Evolutionary conservation across 2,329 filamentous ascomycete species (phyloP).

Genomic region (Conoideocrella luteorostrata): DNA sequence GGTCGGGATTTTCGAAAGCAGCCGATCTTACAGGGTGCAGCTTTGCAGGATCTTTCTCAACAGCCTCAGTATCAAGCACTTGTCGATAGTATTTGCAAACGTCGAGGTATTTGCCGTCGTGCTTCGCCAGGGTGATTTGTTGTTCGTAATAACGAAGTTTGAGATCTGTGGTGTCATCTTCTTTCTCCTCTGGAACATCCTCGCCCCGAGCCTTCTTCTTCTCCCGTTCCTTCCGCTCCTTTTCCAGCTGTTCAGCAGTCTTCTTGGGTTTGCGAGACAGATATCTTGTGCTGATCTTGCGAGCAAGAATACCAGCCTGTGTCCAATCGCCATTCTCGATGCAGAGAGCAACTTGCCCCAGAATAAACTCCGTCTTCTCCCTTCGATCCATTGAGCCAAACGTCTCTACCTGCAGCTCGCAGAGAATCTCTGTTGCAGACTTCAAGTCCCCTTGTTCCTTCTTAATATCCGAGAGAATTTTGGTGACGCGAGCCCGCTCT

Average conservation of each 20-base stretch:
- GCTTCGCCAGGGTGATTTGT: constrained; percentile 91
- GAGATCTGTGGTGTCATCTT: constrained; percentile 90
- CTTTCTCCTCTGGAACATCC: constrained; percentile 69
- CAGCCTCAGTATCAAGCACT: constrained; percentile 90
- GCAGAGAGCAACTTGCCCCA: constrained; percentile 89
- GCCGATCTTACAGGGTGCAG: constrained; percentile 64
- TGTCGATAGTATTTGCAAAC: constrained; percentile 98
- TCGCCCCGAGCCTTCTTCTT: constrained; percentile 75
- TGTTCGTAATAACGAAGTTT: constrained; percentile 97
- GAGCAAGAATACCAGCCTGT: constrained; percentile 85
- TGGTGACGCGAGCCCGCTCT: constrained; percentile 90
- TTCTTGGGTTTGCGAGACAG: constrained; percentile 87
- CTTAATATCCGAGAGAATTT: constrained; percentile 95
- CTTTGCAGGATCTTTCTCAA: constrained; percentile 82
- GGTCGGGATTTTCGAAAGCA: too few species aligned
- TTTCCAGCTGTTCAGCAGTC: constrained; percentile 80
- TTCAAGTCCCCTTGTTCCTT: constrained; percentile 89
- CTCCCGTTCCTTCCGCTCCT: constrained; percentile 82
- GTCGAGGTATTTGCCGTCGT: constrained; percentile 95
- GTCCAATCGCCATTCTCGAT: constrained; percentile 96
- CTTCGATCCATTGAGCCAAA: constrained; percentile 96
- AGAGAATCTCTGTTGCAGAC: constrained; percentile 85
- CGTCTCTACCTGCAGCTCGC: constrained; percentile 96
- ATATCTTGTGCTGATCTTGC: constrained; percentile 96
- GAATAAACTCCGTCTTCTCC: constrained; percentile 98